These are phyloP conservation scores for Panellus pusillus DNA, from an alignment of 768 basidiomycete genomes.

Conservation along the genomic window DNA sequence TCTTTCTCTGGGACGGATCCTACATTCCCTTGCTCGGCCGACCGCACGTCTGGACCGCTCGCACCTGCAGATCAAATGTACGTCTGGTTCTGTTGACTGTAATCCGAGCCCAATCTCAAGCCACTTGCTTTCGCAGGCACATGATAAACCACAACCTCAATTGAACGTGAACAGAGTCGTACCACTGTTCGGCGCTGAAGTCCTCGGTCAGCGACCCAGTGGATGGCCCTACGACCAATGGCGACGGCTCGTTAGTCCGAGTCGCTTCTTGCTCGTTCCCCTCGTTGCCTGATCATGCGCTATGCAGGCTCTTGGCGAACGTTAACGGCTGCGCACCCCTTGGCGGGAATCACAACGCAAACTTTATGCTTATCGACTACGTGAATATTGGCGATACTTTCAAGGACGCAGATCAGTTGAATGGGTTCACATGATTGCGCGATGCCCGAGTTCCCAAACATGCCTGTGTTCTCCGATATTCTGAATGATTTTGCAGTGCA, in stretches of 20 bases:
- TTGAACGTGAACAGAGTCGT: constrained; percentile 34
- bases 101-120: no score
- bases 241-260: constrained; percentile 26
- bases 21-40: constrained; percentile 41
- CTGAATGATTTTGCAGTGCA: no score
- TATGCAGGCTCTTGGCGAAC: constrained; percentile 34
- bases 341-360: constrained; percentile 38
- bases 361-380: constrained; percentile 50
- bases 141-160: constrained; percentile 46
- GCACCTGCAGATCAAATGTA: constrained; percentile 36
- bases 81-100: no score
- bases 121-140: neutral
- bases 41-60: no score
- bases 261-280: constrained; percentile 7
- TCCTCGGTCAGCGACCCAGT: constrained; percentile 30
- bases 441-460: no score
- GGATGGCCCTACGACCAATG: constrained; percentile 28
- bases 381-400: constrained; percentile 43
- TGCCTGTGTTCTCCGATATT: no score
- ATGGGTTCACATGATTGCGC: constrained; percentile 26
- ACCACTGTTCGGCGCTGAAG: constrained; percentile 22
- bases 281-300: neutral
- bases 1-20: constrained; percentile 39
- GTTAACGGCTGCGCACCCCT: constrained; percentile 42
- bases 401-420: constrained; percentile 38